Conservation (phyloP, 2,329 filamentous ascomycete species). For the Colletotrichum musae region DNA sequence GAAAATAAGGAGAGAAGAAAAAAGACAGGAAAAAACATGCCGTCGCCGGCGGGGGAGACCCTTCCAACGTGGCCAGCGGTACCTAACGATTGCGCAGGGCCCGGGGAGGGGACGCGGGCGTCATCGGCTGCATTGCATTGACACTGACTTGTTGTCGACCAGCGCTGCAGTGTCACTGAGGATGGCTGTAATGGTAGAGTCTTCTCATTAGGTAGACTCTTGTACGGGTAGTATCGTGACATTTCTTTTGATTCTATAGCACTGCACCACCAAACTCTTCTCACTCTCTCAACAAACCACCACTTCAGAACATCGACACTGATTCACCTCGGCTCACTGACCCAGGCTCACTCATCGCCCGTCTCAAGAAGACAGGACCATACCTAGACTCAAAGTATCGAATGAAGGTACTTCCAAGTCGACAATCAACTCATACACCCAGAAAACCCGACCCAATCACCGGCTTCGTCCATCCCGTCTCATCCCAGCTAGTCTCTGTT, state of each 20-base stretch:
- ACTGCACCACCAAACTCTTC: too few relatives aligned
- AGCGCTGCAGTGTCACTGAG: too few relatives aligned
- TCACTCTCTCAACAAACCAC: too few relatives aligned
- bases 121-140: slow-evolving; percentile 37
- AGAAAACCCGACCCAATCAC: slow-evolving; percentile 18
- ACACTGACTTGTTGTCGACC: slow-evolving; percentile 15
- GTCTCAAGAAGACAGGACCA: not conserved
- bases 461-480: slow-evolving; percentile 26
- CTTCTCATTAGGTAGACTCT: too few relatives aligned
- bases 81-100: slow-evolving; percentile 14
- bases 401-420: not conserved
- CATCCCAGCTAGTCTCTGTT: slow-evolving; percentile 20
- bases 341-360: too few relatives aligned
- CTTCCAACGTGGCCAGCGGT: slow-evolving; percentile 37
- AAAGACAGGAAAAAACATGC: not conserved
- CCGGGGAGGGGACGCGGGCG: slow-evolving; percentile 19
- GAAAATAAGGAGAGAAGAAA: not conserved
- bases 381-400: not conserved
- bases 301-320: not conserved
- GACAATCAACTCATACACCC: not conserved
- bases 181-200: too few relatives aligned
- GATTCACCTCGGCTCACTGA: too few relatives aligned
- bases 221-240: too few relatives aligned
- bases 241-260: too few relatives aligned
- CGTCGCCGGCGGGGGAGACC: slow-evolving; percentile 29